phyloP scores from a whole-genome alignment of 192 early-diverging fungal species.

The Gamsiella multidivaricata region DNA sequence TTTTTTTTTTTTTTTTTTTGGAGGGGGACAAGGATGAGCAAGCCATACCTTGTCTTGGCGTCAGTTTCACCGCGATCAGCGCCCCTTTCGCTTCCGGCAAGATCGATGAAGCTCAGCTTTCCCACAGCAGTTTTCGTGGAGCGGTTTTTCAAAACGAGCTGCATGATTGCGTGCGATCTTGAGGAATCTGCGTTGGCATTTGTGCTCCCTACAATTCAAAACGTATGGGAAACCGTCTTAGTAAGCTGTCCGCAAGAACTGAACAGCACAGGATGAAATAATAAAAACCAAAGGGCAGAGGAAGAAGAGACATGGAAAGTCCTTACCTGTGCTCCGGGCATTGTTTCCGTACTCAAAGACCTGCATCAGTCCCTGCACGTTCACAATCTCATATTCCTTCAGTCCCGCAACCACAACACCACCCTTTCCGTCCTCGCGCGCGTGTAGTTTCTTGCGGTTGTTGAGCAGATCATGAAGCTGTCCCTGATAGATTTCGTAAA shows the following conservation, averaged over 20 bases:
- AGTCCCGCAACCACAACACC: constrained; percentile 94
- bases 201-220: constrained; percentile 76
- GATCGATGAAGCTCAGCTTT: constrained; percentile 97
- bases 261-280: not conserved
- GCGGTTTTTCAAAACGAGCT: constrained; percentile 85
- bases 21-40: too few relatives aligned
- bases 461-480: constrained; percentile 96
- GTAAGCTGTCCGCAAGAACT: too few relatives aligned
- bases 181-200: constrained; percentile 96
- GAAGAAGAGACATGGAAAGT: not conserved
- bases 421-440: constrained; percentile 95
- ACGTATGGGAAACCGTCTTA: too few relatives aligned
- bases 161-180: constrained; percentile 96
- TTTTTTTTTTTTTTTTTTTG: too few relatives aligned
- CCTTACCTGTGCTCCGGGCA: constrained; percentile 89
- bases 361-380: constrained; percentile 87
- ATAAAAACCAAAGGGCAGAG: constrained; percentile 4
- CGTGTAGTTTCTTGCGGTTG: constrained; percentile 89
- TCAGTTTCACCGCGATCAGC: constrained; percentile 96
- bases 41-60: constrained; percentile 83
- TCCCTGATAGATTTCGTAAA: constrained; percentile 98
- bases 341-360: constrained; percentile 94
- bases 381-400: constrained; percentile 87
- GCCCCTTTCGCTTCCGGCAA: constrained; percentile 98
- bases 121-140: constrained; percentile 54